phyloP scores from a whole-genome alignment of 169 alveolate species.

The Blepharisma undulans region DNA sequence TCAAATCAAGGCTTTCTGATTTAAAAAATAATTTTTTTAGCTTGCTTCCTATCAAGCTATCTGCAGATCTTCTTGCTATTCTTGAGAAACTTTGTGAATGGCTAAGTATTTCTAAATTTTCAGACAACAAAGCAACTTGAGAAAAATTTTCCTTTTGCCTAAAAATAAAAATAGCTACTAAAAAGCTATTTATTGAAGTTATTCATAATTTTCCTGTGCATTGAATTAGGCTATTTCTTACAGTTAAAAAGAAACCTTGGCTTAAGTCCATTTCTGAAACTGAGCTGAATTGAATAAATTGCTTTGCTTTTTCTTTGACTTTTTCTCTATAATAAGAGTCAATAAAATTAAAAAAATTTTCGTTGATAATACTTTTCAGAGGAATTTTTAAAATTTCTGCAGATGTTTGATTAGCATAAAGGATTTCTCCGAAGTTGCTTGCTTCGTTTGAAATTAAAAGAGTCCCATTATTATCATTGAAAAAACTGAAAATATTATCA shows the following conservation, averaged over 20 bases:
- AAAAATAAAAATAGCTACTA: neutral
- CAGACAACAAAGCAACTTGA: neutral
- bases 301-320: neutral
- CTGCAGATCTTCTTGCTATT: neutral
- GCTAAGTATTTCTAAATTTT: neutral
- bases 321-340: neutral
- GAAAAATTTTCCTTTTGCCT: neutral
- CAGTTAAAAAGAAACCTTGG: neutral
- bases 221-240: too few species aligned
- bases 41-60: neutral
- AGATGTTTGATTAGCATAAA: neutral
- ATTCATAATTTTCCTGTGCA: neutral
- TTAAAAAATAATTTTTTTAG: too few species aligned
- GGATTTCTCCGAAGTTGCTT: neutral
- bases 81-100: neutral
- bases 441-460: neutral
- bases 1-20: neutral
- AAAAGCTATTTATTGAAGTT: neutral
- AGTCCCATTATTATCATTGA: neutral
- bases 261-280: neutral
- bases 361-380: too few species aligned
- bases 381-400: neutral
- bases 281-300: neutral
- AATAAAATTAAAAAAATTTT: too few species aligned
- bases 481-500: neutral